A percentile compares a stretch with the other conserved stretches of the same genome.
phyloP scores from a whole-genome alignment of 1,284 basidiomycete species.

The Cryptococcus depauperatus region DNA sequence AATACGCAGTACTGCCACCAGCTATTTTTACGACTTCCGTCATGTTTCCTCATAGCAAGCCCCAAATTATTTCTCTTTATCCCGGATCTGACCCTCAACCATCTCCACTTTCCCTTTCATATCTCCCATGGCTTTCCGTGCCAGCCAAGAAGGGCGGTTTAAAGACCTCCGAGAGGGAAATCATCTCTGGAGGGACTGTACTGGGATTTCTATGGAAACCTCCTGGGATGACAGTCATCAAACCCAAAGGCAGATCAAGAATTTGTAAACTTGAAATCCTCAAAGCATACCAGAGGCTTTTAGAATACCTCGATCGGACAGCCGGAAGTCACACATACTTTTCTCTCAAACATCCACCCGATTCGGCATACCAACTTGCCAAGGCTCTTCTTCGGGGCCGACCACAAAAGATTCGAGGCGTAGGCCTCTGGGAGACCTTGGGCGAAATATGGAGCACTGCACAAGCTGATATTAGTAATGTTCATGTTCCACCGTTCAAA shows the following conservation, averaged over 20 bases:
- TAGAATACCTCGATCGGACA: neutral
- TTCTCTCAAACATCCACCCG: constrained; percentile 40
- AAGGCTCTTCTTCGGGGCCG: constrained; percentile 49
- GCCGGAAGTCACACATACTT: constrained; percentile 38
- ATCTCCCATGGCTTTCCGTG: constrained; percentile 50
- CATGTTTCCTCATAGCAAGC: constrained; percentile 58
- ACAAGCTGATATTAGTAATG: neutral
- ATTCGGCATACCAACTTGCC: constrained; percentile 47
- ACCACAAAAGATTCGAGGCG: constrained; percentile 14
- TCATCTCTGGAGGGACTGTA: constrained; percentile 16
- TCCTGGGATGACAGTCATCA: constrained; percentile 21
- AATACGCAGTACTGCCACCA: constrained; percentile 50
- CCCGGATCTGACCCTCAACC: constrained; percentile 14
- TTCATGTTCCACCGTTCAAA: constrained; percentile 46
- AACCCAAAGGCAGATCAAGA: constrained; percentile 21
- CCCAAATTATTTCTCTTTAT: constrained; percentile 23
- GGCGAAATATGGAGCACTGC: constrained; percentile 8
- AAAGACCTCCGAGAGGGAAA: constrained; percentile 14
- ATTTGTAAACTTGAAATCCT: constrained; percentile 46
- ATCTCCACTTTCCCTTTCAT: constrained; percentile 13
- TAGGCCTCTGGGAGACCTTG: neutral
- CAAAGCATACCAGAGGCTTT: constrained; percentile 40
- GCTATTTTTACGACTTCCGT: constrained; percentile 53
- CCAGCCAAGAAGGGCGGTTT: constrained; percentile 49
- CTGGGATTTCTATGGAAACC: constrained; percentile 26